Conservation (phyloP, 2,329 filamentous ascomycete species). For the Claviceps sp. region DNA sequence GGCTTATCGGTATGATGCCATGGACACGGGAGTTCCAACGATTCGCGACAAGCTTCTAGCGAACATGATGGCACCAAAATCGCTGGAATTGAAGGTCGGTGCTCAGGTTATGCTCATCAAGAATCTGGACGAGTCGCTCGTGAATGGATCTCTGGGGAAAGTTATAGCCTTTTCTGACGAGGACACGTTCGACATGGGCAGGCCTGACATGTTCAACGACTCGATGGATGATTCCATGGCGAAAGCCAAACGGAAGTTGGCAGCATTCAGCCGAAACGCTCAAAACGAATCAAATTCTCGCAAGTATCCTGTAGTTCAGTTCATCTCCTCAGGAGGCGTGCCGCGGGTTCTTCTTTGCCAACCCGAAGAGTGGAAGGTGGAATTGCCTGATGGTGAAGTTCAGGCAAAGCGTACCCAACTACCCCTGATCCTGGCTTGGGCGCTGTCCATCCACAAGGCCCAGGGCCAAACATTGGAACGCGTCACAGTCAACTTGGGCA, state of each 20-base stretch:
- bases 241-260: constrained; percentile 44
- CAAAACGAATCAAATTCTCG: constrained; percentile 33
- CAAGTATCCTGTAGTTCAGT: constrained; percentile 74
- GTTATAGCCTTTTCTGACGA: constrained; percentile 39
- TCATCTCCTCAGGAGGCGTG: constrained; percentile 63
- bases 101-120: constrained; percentile 99
- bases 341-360: constrained; percentile 54
- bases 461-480: constrained; percentile 89
- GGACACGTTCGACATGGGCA: constrained; percentile 23
- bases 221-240: constrained; percentile 26
- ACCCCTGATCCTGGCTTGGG: constrained; percentile 91
- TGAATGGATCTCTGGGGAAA: constrained; percentile 87
- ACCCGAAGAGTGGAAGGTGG: constrained; percentile 89
- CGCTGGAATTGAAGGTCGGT: constrained; percentile 71
- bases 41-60: constrained; percentile 64
- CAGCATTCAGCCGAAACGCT: constrained; percentile 30
- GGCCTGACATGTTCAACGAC: constrained; percentile 31
- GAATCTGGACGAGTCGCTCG: constrained; percentile 85
- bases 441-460: constrained; percentile 93
- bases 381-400: constrained; percentile 87
- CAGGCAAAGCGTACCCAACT: constrained; percentile 75
- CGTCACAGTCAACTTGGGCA: constrained; percentile 86
- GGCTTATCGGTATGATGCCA: constrained; percentile 53
- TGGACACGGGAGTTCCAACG: constrained; percentile 60
- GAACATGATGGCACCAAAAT: constrained; percentile 87